Conservation (phyloP, 2,329 filamentous ascomycete species). For the Microsporum ferrugineum region DNA sequence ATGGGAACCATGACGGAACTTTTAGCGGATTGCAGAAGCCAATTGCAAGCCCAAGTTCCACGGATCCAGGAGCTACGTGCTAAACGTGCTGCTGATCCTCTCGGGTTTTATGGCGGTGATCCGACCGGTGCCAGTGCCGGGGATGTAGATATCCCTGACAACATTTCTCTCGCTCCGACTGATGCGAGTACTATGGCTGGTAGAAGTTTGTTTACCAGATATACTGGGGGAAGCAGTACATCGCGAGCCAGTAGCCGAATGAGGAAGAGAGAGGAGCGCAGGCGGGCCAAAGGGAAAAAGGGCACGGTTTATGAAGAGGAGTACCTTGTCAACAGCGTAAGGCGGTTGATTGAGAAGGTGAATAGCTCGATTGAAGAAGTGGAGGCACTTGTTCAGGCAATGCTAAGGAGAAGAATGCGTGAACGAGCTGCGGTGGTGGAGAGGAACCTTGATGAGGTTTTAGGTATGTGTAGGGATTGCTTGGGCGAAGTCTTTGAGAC, state of each 20-base stretch:
- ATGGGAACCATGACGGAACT: constrained; percentile 78
- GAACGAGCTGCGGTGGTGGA: constrained; percentile 75
- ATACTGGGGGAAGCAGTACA: constrained; percentile 56
- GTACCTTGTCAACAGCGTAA: constrained; percentile 81
- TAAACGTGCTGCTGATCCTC: constrained; percentile 72
- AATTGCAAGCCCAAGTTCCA: constrained; percentile 74
- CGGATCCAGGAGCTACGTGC: constrained; percentile 69
- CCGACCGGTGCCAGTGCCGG: constrained; percentile 41
- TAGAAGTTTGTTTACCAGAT: constrained; percentile 83
- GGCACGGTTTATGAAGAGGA: constrained; percentile 97
- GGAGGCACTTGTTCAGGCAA: constrained; percentile 59
- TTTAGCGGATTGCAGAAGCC: constrained; percentile 80
- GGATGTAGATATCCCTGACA: constrained; percentile 69
- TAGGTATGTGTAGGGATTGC: constrained; percentile 55
- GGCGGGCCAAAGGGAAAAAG: constrained; percentile 87
- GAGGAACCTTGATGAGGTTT: constrained; percentile 59
- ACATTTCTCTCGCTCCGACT: constrained; percentile 81
- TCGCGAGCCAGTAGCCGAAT: constrained; percentile 66
- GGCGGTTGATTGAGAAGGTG: constrained; percentile 70
- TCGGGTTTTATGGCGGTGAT: constrained; percentile 80
- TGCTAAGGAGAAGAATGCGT: constrained; percentile 71
- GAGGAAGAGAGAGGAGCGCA: constrained; percentile 79
- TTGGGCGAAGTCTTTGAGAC: constrained; percentile 57
- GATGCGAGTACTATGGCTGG: constrained; percentile 64
- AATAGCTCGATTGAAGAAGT: constrained; percentile 63